Evolutionary conservation across 805 yeast genomes (phyloP), one percentile per base, ranked within the genome.

Genomic region (Schwanniomyces sp.): DNA sequence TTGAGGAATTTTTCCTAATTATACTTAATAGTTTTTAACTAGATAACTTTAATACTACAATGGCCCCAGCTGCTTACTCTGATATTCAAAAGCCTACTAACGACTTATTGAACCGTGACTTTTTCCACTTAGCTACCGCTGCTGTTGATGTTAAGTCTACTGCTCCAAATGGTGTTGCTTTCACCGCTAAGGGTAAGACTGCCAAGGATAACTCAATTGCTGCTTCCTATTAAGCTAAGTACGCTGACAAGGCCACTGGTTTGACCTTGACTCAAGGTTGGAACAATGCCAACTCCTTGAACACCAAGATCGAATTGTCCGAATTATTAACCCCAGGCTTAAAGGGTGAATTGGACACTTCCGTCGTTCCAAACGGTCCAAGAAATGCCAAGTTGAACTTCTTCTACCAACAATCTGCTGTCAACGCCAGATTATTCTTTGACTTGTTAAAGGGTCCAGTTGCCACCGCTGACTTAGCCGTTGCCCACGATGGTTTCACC

Each of bases 251-350:
- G 80, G 80, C 91, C 53, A 78, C 94, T 53, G 97, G 97, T 55
- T 79, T 94, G 65, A 84, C 97, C 56, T 77, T 94, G 66, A 91
- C 97, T 59, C 98, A 94, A 80, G 96, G 97, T 67, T 91, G 98
- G 97, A 86, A 91, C 78, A 89, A 96, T 62, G 86, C 95, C 72
- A 92, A 92, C 74, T 81, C 86, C 56, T 78, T 94, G 67, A 86
- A 83, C 79, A 88, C 98, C 77, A 92, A 90, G 81, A 80, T 94
- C 61, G 97, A 92, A 79, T 81, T 94, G 63, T 80, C 85, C 50
- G 96, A 91, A 72, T 87, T 90, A 62, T 81, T 92, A 74, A 86
- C 97, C 52, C 96, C 96, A 62, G 97, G 98, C 62, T 82, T 94
- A 64, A 92, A 91, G 79, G 86, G 94, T 60, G 96, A 91, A 75